These are phyloP conservation scores for Urochloa ruziziensis DNA, from an alignment of 176 grass and related monocot species.

Conservation along the genomic window DNA sequence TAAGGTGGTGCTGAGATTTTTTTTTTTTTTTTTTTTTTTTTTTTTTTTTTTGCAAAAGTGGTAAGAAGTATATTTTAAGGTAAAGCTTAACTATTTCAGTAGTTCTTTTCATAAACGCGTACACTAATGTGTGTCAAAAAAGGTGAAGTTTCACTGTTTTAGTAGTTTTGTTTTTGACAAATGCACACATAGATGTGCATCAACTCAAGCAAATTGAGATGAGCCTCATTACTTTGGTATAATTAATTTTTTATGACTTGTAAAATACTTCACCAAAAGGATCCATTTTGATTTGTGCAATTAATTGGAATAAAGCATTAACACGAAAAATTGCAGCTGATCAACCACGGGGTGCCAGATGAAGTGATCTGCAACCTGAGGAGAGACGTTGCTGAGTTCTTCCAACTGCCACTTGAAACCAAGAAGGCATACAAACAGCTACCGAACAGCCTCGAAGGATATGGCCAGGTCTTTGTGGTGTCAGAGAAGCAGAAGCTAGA, in stretches of 20 bases:
- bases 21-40: too few relatives aligned
- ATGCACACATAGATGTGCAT: background rate
- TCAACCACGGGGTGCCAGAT: slow-evolving; percentile 44
- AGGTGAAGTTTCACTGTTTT: background rate
- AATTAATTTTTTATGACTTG: background rate
- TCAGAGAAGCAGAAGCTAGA: slow-evolving; percentile 54
- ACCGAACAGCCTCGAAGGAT: slow-evolving; percentile 26
- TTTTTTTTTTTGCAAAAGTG: too few relatives aligned
- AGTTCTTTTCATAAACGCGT: background rate
- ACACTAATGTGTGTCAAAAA: background rate
- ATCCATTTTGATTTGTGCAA: background rate
- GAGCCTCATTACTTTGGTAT: background rate
- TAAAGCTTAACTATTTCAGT: background rate
- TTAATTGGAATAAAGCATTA: background rate
- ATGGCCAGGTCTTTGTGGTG: slow-evolving; percentile 42
- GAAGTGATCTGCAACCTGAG: slow-evolving; percentile 32
- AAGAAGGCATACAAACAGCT: slow-evolving; percentile 19
- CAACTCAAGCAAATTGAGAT: background rate
- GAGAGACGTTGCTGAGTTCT: slow-evolving; percentile 38
- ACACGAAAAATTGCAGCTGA: slow-evolving; percentile 28
- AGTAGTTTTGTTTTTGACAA: background rate
- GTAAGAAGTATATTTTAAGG: background rate
- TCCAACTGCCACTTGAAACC: slow-evolving; percentile 20
- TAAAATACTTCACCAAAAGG: background rate
- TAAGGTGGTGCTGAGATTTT: too few relatives aligned